phyloP scores from a whole-genome alignment of 2,329 filamentous ascomycete species.

The Colletotrichum magnum region DNA sequence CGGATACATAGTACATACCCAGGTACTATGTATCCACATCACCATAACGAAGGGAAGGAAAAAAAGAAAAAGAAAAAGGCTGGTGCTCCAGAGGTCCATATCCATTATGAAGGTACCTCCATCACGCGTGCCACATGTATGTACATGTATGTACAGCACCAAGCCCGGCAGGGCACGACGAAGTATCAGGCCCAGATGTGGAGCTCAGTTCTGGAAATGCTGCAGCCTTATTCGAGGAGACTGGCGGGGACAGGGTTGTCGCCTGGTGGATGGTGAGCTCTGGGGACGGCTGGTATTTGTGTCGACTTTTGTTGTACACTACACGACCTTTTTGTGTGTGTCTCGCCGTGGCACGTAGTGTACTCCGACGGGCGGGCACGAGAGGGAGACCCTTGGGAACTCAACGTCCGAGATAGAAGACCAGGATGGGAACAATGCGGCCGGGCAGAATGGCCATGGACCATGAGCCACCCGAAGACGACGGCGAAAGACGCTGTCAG shows the following conservation, averaged over 20 bases:
- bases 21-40: background rate
- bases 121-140: background rate
- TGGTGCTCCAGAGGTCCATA: background rate
- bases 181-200: conserved; percentile 27
- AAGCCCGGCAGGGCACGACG: conserved; percentile 29
- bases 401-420: conserved; percentile 18
- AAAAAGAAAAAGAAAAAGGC: background rate
- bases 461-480: conserved; percentile 1
- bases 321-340: background rate
- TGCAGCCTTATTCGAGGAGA: conserved; percentile 40
- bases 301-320: background rate
- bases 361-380: conserved; percentile 15
- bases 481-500: conserved; percentile 2
- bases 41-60: no score
- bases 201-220: conserved; percentile 21
- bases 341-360: conserved; percentile 21
- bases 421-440: conserved; percentile 31
- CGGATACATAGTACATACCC: no score
- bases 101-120: background rate
- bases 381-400: conserved; percentile 31
- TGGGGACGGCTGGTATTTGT: conserved; percentile 12
- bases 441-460: conserved; percentile 4
- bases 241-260: conserved; percentile 22
- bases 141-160: conserved; percentile 13
- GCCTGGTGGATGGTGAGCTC: conserved; percentile 37